Evolutionary conservation across 352 stramenopile species (phyloP), one percentile per base, ranked within the genome.

Genomic region (Phytophthora cactorum): DNA sequence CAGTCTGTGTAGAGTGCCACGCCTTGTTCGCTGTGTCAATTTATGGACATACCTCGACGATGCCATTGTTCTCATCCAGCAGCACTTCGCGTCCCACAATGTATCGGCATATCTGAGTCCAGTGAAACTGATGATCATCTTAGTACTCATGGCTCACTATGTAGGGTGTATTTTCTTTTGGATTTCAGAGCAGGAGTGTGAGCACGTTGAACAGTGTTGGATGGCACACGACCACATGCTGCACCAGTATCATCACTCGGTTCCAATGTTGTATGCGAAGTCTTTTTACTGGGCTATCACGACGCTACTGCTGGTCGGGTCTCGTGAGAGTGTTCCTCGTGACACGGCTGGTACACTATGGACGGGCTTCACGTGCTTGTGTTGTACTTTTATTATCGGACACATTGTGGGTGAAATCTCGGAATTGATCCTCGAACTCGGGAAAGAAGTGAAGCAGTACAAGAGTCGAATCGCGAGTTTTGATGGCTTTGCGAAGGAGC

Each of bases 261-360:
- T 85, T 1, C 29, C 60, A 1, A 70, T 77, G n/a, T 61, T 91
- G 0, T 93, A 93, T 55, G 63, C 84, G 0, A 81, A 82, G 25
- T 81, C 75, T 8, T 90, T 92, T 39, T 92, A 93, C 53, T 93
- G 86, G 86, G 82, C 82, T 1, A 69, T 91, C 5, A 89, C 82
- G 10, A 90, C 84, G 4, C 46, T 93, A 1, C 72, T 85, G 4
- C 70, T 93, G 1, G 81, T 90, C 0, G 83, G 83, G 0, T 89
- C 84, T 0, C 68, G 75, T 14, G 84, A 92, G 52, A 81, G 85
- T 39, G 79, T 91, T 2, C 75, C 84, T 2, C 69, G 79, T 0
- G 64, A 67, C 5, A 63, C 64, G 2, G 44, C 70, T 4, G 83
- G 81, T 2, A 91, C 85, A 0, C 22, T 91, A 0, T 93, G 85